phyloP scores from a whole-genome alignment of 441 rosid genomes.

The Brassica balearica region DNA sequence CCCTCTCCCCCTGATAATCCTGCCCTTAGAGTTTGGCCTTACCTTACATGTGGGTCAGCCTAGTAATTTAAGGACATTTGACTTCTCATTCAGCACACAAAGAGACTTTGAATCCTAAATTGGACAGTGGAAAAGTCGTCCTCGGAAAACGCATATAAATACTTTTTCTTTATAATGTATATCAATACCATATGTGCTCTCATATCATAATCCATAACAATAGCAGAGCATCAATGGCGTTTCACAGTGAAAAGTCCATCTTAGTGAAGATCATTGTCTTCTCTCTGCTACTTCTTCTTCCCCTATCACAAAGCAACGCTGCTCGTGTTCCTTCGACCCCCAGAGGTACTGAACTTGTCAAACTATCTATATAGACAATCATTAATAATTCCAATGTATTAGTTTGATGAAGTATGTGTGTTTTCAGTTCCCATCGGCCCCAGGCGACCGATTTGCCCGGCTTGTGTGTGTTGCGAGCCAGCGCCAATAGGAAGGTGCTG shows the following conservation, averaged over 20 bases:
- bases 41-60: conserved; percentile 13
- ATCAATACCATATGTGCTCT: background rate
- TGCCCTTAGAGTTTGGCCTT: background rate
- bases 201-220: conserved; percentile 16
- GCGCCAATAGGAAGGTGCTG: conserved; percentile 35
- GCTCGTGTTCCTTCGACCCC: conserved; percentile 24
- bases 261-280: conserved; percentile 16
- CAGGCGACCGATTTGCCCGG: conserved; percentile 37
- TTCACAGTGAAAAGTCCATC: conserved; percentile 17
- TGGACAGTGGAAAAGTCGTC: conserved; percentile 25
- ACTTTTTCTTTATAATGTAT: background rate
- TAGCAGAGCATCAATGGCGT: conserved; percentile 27
- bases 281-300: conserved; percentile 31
- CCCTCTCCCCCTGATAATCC: too few relatives aligned
- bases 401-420: background rate
- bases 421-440: conserved; percentile 21
- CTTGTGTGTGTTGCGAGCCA: conserved; percentile 42
- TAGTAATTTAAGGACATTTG: background rate
- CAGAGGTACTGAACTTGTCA: conserved; percentile 22
- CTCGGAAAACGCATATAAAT: conserved; percentile 22
- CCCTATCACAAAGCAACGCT: conserved; percentile 30
- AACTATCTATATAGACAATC: background rate
- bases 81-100: conserved; percentile 25
- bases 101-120: conserved; percentile 24
- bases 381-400: background rate